Percentiles rank a stretch among this genome's conserved stretches.
Evolutionary conservation across 164 flowering plant species (phyloP).

Genomic region (Vitis riparia): DNA sequence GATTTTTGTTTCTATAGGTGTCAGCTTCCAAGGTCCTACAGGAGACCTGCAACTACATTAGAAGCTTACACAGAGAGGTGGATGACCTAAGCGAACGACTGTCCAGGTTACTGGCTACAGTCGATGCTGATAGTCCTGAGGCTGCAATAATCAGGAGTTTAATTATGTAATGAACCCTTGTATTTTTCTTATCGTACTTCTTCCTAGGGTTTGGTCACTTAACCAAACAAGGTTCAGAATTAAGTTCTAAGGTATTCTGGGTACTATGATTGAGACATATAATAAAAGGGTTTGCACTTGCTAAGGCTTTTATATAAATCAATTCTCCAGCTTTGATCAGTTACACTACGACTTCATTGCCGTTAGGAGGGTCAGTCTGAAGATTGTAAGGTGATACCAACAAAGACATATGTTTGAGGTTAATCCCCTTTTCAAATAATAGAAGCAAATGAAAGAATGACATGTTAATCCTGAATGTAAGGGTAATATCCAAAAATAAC

Average conservation of each 20-base stretch:
- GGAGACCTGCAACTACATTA: slow-evolving; percentile 79
- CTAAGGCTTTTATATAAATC: slow-evolving; percentile 5
- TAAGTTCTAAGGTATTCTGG: background rate
- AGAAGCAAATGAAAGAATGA: too few relatives aligned
- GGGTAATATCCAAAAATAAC: too few relatives aligned
- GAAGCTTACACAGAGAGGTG: slow-evolving; percentile 62
- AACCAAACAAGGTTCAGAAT: slow-evolving; percentile 11
- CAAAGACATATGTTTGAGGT: too few relatives aligned
- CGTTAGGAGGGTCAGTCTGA: too few relatives aligned
- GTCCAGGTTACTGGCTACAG: slow-evolving; percentile 56
- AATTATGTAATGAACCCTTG: slow-evolving; percentile 30
- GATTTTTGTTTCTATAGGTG: slow-evolving; percentile 36
- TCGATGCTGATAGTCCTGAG: slow-evolving; percentile 60
- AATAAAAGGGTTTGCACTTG: slow-evolving; percentile 28
- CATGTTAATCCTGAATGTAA: too few relatives aligned
- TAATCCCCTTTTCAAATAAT: too few relatives aligned
- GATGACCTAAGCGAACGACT: slow-evolving; percentile 68
- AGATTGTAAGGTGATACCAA: too few relatives aligned
- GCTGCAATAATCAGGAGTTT: slow-evolving; percentile 73
- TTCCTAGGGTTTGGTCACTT: slow-evolving; percentile 15
- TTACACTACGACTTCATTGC: too few relatives aligned
- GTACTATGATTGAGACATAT: background rate
- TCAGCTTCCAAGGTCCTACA: slow-evolving; percentile 63
- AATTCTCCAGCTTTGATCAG: background rate
- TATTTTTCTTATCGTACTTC: background rate